Base-by-base conservation (phyloP, 306 rosid species). In the Lathyrus oleraceus region DNA sequence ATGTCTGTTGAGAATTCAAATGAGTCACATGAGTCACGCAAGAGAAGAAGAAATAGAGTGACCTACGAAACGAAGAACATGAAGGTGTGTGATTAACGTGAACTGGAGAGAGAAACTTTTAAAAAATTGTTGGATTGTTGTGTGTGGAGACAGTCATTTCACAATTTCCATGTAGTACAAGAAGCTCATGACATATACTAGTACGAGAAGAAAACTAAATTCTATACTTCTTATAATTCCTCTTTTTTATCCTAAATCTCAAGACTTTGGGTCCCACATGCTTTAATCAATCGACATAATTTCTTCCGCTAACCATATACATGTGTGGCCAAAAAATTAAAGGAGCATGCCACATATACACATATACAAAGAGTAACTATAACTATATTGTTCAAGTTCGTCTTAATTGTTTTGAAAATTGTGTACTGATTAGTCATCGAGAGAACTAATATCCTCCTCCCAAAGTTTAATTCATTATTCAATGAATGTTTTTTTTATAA, bases 21-120 rank as follows among this genome's bases (percentile, higher is more conserved):
- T 61, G 32, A 61, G 10, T 35, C 48, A 70, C 51, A 73, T 9
- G 71, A 57, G 35, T 61, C 79, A 61, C 67, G 79, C 39, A 70
- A 54, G 58, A 57, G 70, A 67, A 38, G 73, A 44, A 47, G 61
- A 73, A 67, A 25, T n/a, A 71, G 32, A 10, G 44, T 48, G 78
- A 62, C 68, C 39, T 42, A 27, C 38, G 67, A 63, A 60, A 45
- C 35, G 60, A 76, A 79, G 82, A 75, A 49, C 71, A 75, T 45
- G 94, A 81, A 81, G 77, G 77, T 88, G 87, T 87, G 82, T 84
- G 91, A 86, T 80, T 86, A 84, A 86, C 89, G 91, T 86, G 95
- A 71, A 82, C 32, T 71, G 59, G 76, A 52, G 71, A 62, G 67
- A 84, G 67, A 78, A 25, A 71, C 19, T 17, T 25, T 35, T 11